phyloP scores from a whole-genome alignment of 345 rosid genomes.

The Kernera saxatilis region DNA sequence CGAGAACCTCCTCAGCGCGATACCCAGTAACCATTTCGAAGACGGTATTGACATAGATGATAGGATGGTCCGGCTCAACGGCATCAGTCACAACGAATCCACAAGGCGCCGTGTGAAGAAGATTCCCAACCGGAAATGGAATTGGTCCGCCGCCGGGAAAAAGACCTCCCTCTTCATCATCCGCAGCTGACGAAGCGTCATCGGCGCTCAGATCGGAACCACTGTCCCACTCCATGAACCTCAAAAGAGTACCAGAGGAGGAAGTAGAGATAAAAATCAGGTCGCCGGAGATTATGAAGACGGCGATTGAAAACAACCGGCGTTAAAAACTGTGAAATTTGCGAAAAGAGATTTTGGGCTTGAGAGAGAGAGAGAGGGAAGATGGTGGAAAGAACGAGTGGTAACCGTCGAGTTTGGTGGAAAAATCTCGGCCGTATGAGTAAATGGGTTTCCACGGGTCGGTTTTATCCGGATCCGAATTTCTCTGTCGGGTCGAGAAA shows the following conservation, averaged over 20 bases:
- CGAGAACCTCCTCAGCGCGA: conserved; percentile 86
- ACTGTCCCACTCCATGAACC: conserved; percentile 92
- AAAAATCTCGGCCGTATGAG: conserved; percentile 30
- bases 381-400: conserved; percentile 34
- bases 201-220: conserved; percentile 84
- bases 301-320: conserved; percentile 7
- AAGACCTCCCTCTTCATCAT: conserved; percentile 63
- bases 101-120: conserved; percentile 71
- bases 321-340: background rate
- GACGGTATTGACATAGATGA: conserved; percentile 78
- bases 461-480: background rate
- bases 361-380: background rate
- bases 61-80: conserved; percentile 81
- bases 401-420: conserved; percentile 37
- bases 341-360: background rate
- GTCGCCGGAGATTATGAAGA: conserved; percentile 1
- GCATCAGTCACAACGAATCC: conserved; percentile 83
- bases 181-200: conserved; percentile 24
- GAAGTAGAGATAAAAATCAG: background rate
- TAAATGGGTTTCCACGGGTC: conserved; percentile 2
- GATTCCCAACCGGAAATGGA: conserved; percentile 70
- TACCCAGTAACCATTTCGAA: conserved; percentile 88
- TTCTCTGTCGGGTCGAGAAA: background rate
- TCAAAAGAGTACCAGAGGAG: background rate
- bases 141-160: conserved; percentile 47